These are phyloP conservation scores for Phialophora chinensis DNA, from an alignment of 2,329 filamentous ascomycete genomes.

Conservation along the genomic window DNA sequence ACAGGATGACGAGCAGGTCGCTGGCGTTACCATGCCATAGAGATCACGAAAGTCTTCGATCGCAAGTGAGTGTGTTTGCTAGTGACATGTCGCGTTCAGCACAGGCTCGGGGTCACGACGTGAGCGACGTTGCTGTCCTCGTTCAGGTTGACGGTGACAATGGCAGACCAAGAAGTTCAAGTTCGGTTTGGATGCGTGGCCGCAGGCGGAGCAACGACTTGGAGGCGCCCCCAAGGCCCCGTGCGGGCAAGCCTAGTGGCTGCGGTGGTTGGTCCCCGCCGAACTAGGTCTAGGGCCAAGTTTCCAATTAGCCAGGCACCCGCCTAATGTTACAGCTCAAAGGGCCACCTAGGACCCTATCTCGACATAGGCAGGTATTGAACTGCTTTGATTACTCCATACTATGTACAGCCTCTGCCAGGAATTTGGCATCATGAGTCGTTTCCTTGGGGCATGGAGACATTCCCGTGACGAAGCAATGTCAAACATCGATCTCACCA, in stretches of 20 bases:
- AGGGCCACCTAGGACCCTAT: not conserved
- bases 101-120: conserved; percentile 9
- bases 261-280: conserved; percentile 3
- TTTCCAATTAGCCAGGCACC: conserved; percentile 11
- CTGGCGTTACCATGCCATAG: conserved; percentile 21
- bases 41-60: conserved; percentile 15
- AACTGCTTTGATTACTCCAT: not conserved
- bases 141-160: conserved; percentile 12
- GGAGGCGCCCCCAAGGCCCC: conserved; percentile 9
- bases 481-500: conserved; percentile 1
- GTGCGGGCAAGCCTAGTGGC: conserved; percentile 17
- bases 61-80: conserved; percentile 14
- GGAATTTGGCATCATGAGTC: not conserved
- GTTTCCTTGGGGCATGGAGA: not conserved
- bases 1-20: conserved; percentile 11
- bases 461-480: not conserved
- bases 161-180: conserved; percentile 13
- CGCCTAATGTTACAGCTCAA: conserved; percentile 27
- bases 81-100: conserved; percentile 8
- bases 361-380: not conserved
- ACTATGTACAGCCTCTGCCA: not conserved
- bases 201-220: conserved; percentile 25
- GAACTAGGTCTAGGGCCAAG: conserved; percentile 9
- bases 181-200: conserved; percentile 17
- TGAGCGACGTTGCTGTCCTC: conserved; percentile 23